Conservation (phyloP, 768 basidiomycete genomes). For the Suillus bovinus region DNA sequence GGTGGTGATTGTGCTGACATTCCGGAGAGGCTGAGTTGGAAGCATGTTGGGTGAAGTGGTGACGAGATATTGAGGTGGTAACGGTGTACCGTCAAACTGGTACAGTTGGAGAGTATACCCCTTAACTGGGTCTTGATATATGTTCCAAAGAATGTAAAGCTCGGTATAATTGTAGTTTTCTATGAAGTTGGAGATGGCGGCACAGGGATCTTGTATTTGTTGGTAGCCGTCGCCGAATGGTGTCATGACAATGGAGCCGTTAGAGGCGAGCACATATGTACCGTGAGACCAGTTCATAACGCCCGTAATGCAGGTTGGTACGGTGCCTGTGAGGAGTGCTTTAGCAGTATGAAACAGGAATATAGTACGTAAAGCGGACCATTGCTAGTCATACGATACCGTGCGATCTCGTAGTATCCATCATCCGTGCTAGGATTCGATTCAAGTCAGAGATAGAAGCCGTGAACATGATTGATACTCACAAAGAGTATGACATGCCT, state of each 20-base stretch:
- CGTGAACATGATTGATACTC: slow-evolving; percentile 27
- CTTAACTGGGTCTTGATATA: slow-evolving; percentile 61
- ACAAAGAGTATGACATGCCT: slow-evolving; percentile 91
- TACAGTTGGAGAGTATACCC: slow-evolving; percentile 78
- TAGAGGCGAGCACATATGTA: slow-evolving; percentile 59
- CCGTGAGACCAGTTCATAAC: slow-evolving; percentile 92
- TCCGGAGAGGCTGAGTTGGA: slow-evolving; percentile 68
- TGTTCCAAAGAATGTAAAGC: slow-evolving; percentile 63
- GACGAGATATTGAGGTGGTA: slow-evolving; percentile 68
- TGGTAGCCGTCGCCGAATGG: slow-evolving; percentile 90
- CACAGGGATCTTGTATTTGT: slow-evolving; percentile 93
- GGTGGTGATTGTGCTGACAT: slow-evolving; percentile 38
- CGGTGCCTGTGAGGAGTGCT: slow-evolving; percentile 49
- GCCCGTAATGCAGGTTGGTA: slow-evolving; percentile 88
- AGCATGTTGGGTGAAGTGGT: slow-evolving; percentile 85
- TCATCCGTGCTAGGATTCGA: slow-evolving; percentile 53
- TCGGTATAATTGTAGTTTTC: slow-evolving; percentile 81
- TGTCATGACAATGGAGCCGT: slow-evolving; percentile 76
- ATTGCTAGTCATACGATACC: slow-evolving; percentile 88
- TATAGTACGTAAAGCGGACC: slow-evolving; percentile 45
- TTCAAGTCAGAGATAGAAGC: slow-evolving; percentile 7
- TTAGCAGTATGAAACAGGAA: slow-evolving; percentile 2
- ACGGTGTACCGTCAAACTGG: slow-evolving; percentile 73
- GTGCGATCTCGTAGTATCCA: slow-evolving; percentile 84
- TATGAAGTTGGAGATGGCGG: slow-evolving; percentile 84